Evolutionary conservation across 1,284 basidiomycete genomes (phyloP), one percentile per base, ranked within the genome.

Genomic region (Ceratobasidium sp.): DNA sequence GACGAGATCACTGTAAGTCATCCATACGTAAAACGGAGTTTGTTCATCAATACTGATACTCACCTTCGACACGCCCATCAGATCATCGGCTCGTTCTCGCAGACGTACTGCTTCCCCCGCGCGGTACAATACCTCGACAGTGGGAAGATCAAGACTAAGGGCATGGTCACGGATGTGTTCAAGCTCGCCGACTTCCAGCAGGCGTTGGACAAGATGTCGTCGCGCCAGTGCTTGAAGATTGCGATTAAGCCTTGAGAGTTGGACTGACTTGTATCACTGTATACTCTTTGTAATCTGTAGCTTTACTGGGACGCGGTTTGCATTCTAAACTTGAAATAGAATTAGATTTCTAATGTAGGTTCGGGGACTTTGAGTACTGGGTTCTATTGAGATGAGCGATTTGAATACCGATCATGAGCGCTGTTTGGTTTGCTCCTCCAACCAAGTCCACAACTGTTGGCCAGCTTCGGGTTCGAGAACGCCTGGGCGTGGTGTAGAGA

Each of bases 1-100:
- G 93, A 97, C 83, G 95, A 97, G 85, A 95, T 96, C 82, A 90
- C 86, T 83, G 94, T 93, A 77, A 53, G 88, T 84, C 23, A 15
- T 3, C 28, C 26, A 33, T 44, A 10, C 64, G n/a, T 49, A 40
- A 33, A 39, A 63, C 56, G 18, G 61, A 64, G 12, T n/a, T 63
- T 2, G 23, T n/a, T 56, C 5, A 60, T 40, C 20, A 3, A 23
- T 18, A 53, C 53, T 63, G 46, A 53, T 3, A 51, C n/a, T 77
- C 46, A 69, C n/a, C 61, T 44, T 20, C n/a, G 28, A 26, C 51
- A 28, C 49, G 67, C 33, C 42, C 67, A 7, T 40, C 80, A 93
- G 92, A 94, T 96, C 82, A 93, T 95, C 81, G 94, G 94, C 46
- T 95, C 94, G 1, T 95, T 95, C 86, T 92, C 94, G 12, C 95